Conservation (phyloP, 305 asterid genomes). For the Vinca major region DNA sequence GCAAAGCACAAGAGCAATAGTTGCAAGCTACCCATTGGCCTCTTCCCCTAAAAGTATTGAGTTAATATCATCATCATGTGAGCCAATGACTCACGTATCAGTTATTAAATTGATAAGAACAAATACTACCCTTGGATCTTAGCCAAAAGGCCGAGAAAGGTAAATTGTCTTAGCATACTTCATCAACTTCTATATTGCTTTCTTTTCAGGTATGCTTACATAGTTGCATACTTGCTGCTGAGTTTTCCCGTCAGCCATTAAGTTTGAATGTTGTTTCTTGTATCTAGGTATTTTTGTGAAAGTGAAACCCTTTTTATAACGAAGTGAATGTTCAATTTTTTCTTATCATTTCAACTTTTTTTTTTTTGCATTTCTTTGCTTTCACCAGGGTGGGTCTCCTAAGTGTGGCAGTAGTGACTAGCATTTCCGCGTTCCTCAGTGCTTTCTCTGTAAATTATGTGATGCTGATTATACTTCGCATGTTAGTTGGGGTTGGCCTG, state of each 20-base stretch:
- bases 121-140: constrained; percentile 20
- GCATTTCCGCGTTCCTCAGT: constrained; percentile 43
- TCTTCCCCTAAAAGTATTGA: too few relatives aligned
- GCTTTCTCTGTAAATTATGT: constrained; percentile 55
- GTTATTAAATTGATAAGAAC: too few relatives aligned
- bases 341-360: neutral
- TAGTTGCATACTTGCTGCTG: neutral
- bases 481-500: constrained; percentile 63
- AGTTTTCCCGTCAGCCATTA: neutral
- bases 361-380: constrained; percentile 16
- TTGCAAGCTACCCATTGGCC: too few relatives aligned
- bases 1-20: too few relatives aligned
- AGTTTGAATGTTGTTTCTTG: neutral
- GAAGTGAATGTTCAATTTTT: neutral
- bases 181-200: neutral
- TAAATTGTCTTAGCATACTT: constrained; percentile 7
- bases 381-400: constrained; percentile 59
- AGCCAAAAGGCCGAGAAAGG: constrained; percentile 68
- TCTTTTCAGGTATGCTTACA: neutral
- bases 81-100: too few relatives aligned
- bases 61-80: too few relatives aligned
- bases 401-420: constrained; percentile 51
- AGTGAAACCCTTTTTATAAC: neutral
- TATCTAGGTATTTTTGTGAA: neutral
- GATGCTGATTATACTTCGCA: constrained; percentile 43